Conservation (phyloP, 257 asterid species). For the Solanum pinnatisectum region DNA sequence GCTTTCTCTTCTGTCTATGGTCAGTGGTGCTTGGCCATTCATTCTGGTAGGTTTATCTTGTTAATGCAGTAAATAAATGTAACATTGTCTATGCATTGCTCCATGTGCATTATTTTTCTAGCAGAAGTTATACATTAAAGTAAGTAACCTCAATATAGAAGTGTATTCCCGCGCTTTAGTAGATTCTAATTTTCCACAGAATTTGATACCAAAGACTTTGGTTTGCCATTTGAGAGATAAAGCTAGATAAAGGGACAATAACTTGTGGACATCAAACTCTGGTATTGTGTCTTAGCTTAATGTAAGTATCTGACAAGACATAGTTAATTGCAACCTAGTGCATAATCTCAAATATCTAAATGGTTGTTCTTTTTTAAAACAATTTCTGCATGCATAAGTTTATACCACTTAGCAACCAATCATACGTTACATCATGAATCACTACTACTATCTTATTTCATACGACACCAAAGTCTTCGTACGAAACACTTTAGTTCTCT, state of each 20-base stretch:
- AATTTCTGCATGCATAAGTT: background rate
- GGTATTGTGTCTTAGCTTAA: background rate
- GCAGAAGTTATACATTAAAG: background rate
- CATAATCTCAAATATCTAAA: background rate
- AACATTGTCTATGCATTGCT: background rate
- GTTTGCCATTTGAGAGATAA: background rate
- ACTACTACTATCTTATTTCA: background rate
- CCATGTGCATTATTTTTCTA: background rate
- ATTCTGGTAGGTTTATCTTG: background rate
- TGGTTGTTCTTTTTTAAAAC: background rate
- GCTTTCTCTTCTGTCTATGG: background rate
- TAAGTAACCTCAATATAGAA: background rate
- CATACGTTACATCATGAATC: background rate
- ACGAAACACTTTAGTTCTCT: background rate
- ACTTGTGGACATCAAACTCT: background rate
- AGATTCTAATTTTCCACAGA: background rate
- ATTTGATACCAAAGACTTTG: background rate
- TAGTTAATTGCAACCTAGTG: background rate
- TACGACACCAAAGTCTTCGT: background rate
- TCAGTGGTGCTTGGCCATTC: background rate
- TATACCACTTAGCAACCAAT: background rate
- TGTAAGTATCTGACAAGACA: background rate
- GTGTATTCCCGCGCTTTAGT: background rate
- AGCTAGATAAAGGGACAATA: background rate
- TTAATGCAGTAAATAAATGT: background rate